Evolutionary conservation across 176 grass and related monocot species (phyloP), one percentile per base, ranked within the genome.

Genomic region (Puccinellia tenuiflora): DNA sequence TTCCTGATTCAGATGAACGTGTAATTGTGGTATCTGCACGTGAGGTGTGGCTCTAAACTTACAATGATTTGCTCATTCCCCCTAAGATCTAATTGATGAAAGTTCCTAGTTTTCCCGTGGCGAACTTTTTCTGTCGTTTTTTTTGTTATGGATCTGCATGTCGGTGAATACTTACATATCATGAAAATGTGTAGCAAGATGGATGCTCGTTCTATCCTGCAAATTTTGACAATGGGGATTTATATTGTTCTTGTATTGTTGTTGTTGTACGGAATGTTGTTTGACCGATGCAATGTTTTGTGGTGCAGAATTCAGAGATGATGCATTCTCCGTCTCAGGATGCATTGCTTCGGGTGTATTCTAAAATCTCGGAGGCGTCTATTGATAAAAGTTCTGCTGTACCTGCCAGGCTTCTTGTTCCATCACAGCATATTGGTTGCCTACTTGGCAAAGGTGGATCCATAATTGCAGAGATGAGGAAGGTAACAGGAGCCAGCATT

Each of bases 381-480:
- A 77, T 92, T 37, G 90, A 92, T 87, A 92, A 83, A 92, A 87
- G 52, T 83, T 86, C 85, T 74, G 34, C 84, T 78, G 68, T 79
- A 77, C 73, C 87, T 77, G 93, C 93, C 77, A 92, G 93, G 83
- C 90, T 95, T 82, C 90, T 95, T 80, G 90, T 95, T 82, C 90
- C 93, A 74, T 56, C 88, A 31, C 93, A 92, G 33, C 88, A 95
- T 84, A 95, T 95, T 12, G 90, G 89, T 83, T 90, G 87, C 51
- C 76, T 95, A 18, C 85, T 92, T 76, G 93, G 93, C 61, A 92
- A 92, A 90, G 90, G 93, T 85, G 93, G 93, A 31, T 81, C 81
- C 16, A 90, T 95, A 80, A 90, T 95, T 67, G 72, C 90, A 84
- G 93, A 95, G 84, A 95, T 95, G 85, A 92, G 93, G 83, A 90